A percentile compares a stretch with the other conserved stretches of the same genome.
Conservation (phyloP, 345 rosid species). For the Eucalyptus erythrocorys region DNA sequence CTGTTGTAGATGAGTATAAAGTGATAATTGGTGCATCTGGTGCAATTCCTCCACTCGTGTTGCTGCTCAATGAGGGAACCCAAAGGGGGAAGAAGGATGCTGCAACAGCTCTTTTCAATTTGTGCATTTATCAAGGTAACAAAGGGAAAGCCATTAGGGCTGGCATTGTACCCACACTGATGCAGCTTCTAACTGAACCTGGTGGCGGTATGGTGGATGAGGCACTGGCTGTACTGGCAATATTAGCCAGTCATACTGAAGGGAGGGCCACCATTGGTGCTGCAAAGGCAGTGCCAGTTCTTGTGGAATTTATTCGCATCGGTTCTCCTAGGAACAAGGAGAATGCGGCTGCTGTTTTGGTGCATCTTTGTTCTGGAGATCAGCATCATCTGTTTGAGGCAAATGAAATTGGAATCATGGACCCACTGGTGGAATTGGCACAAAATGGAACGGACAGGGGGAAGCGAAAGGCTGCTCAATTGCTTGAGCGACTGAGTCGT, state of each 20-base stretch:
- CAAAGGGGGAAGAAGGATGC: constrained; percentile 98
- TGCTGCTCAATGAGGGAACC: constrained; percentile 75
- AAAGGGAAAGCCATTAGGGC: constrained; percentile 96
- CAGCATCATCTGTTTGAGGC: constrained; percentile 62
- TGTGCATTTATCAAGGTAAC: constrained; percentile 97
- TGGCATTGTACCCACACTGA: constrained; percentile 61
- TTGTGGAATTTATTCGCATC: constrained; percentile 52
- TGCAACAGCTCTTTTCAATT: constrained; percentile 92
- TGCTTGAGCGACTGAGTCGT: constrained; percentile 73
- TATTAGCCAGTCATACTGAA: constrained; percentile 69
- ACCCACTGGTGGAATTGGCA: constrained; percentile 63
- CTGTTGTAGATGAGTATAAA: constrained; percentile 88
- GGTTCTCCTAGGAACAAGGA: constrained; percentile 76
- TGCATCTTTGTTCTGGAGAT: constrained; percentile 82
- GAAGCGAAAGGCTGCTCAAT: constrained; percentile 85
- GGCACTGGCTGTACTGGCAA: constrained; percentile 70
- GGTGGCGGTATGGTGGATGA: constrained; percentile 80
- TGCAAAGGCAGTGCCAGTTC: constrained; percentile 56
- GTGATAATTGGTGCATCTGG: constrained; percentile 80
- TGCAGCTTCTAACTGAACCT: constrained; percentile 55
- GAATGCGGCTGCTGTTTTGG: constrained; percentile 78
- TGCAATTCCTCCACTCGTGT: constrained; percentile 85
- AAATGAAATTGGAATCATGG: constrained; percentile 70
- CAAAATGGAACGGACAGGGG: constrained; percentile 91
- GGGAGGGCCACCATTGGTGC: constrained; percentile 66